Base-by-base conservation (phyloP, 345 rosid species). In the Arabis hirsuta region DNA sequence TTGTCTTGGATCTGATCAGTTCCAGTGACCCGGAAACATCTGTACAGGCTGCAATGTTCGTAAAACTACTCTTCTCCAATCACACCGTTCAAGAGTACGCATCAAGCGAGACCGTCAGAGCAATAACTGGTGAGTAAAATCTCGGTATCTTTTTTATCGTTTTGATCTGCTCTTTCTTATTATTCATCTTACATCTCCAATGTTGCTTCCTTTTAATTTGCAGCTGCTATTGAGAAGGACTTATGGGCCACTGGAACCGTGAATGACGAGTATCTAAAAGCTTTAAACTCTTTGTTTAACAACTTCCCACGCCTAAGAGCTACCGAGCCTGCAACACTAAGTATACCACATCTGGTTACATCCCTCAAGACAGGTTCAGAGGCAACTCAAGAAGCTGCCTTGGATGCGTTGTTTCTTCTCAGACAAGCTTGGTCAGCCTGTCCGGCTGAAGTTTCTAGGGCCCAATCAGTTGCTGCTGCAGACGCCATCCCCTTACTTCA, bases 381-480 rank as follows among this genome's bases (percentile, higher is more conserved):
- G 83, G 92, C 97, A 62, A 83, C 96, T 36, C 99, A 96, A 80
- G 99, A 96, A 82, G 99, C 99, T 82, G 96, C 99, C 31, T 78
- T 96, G 81, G 98, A 96, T 76, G 83, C 97, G 3, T 91, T 96
- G 65, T 86, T 90, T 71, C 97, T 96, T 79, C 91, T 96, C 34
- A 81, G 99, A 84, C 99, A 96, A 85, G 99, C 99, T 74, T 96
- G 99, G 99, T 86, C 98, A 58, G 99, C 99, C 0, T 96, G 99
- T 79, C 90, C 98, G 8, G 96, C 98, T 20, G 98, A 96, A 78
- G 92, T 96, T 67, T 96, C 99, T 4, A 88, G 84, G 74, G 93
- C 98, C 57, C 99, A 96, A 39, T 92, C 98, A 12, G 89, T 92
- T 78, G 97, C 98, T 10, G 97, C 99, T 44, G 98, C 99, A 36